Conservation (phyloP, 305 asterid species). For the Fraxinus velutina region DNA sequence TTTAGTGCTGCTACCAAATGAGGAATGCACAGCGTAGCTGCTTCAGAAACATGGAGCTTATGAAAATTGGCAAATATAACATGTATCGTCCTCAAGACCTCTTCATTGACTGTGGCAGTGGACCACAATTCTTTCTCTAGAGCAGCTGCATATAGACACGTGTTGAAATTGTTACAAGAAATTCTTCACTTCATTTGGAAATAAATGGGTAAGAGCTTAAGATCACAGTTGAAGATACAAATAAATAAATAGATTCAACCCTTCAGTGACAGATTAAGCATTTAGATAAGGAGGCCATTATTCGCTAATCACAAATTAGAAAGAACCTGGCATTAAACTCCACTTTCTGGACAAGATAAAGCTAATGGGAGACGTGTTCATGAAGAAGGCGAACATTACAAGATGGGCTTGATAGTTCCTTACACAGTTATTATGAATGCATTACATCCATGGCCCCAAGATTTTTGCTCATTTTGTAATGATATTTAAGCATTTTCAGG, state of each 20-base stretch:
- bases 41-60: slow-evolving; percentile 78
- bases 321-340: neutral
- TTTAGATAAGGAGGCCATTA: neutral
- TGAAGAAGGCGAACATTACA: slow-evolving; percentile 7
- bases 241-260: neutral
- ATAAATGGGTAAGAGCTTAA: neutral
- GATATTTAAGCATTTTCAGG: neutral
- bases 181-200: slow-evolving; percentile 11
- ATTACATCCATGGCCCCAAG: slow-evolving; percentile 6
- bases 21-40: slow-evolving; percentile 72
- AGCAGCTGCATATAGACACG: slow-evolving; percentile 59
- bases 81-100: slow-evolving; percentile 62
- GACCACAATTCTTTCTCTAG: slow-evolving; percentile 73
- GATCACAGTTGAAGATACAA: neutral
- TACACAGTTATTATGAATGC: slow-evolving; percentile 2
- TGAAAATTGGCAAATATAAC: slow-evolving; percentile 71
- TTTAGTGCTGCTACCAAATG: slow-evolving; percentile 68
- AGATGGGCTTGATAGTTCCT: slow-evolving; percentile 14
- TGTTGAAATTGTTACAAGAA: slow-evolving; percentile 12
- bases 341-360: neutral
- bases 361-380: neutral
- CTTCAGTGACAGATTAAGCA: neutral
- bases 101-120: slow-evolving; percentile 58
- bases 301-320: neutral
- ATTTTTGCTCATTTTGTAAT: slow-evolving; percentile 10